Base-by-base conservation (phyloP, 805 yeast genomes). In the Metschnikowia aberdeeniae region DNA sequence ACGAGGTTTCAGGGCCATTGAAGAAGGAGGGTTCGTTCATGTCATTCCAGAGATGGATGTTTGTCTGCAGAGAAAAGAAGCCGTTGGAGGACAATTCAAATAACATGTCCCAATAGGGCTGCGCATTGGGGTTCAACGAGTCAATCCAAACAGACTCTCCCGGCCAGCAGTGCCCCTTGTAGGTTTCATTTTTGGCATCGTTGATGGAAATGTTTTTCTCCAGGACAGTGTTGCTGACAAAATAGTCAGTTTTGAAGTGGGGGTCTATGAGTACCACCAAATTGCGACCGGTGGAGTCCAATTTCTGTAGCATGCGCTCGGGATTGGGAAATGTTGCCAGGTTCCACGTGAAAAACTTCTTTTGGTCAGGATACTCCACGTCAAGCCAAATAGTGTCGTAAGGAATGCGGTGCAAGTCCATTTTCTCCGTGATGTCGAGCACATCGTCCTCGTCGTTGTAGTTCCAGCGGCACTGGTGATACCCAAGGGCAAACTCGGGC, bases 391-490 rank as follows among this genome's bases (percentile, higher is more conserved):
- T 85, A 11, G 85, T 81, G 62, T 93, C 99, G 60, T 82, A 86
- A 2, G 98, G 97, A 46, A 93, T 81, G 36, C 72, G 77, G 55
- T 78, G 61, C 47, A 76, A 70, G 62, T 92, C 98, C 76, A 93
- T 84, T 45, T 79, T 74, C 1, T 72, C 61, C 52, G 77, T 76
- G 11, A 93, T 84, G 6, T 73, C 80, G n/a, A 89, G 64, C 1
- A 93, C 92, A 64, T 93, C 99, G 9, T 74, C 73, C 59, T 87
- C 90, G 55, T 86, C 90, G 60, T 88, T 87, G 67, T 93, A 93
- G 63, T 93, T 93, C 99, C 99, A 93, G 58, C 98, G 77, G 60
- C 97, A 92, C 65, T 93, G 99, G 60, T 93, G 98, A 60, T 93
- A 88, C 0, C 96, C 98, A 11, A 89, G 63, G 0, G 96, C 73